Conservation (phyloP, 129 eudicot species). For the Flaveria robusta region DNA sequence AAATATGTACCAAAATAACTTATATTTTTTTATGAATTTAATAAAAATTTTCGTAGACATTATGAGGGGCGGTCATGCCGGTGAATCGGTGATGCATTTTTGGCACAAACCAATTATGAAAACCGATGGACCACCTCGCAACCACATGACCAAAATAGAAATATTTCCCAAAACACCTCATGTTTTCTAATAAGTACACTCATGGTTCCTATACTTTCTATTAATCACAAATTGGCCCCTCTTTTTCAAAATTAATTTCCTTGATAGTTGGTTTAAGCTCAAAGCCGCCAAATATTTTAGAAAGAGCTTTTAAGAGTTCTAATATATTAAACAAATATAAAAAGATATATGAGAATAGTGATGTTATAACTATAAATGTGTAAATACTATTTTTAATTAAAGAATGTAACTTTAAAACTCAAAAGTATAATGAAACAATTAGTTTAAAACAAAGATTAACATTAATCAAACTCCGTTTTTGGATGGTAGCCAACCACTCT, state of each 20-base stretch:
- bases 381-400: not conserved
- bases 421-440: not conserved
- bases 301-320: too few species aligned
- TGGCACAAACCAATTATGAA: conserved; percentile 25
- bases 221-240: not conserved
- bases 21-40: not conserved
- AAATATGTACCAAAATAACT: not conserved
- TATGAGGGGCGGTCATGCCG: conserved; percentile 37
- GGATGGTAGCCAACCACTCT: not conserved
- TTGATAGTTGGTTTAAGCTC: too few species aligned
- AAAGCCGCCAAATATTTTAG: too few species aligned
- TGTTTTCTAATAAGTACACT: not conserved
- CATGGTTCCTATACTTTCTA: not conserved
- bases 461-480: not conserved
- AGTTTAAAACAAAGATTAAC: not conserved
- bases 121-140: conserved; percentile 28
- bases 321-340: not conserved
- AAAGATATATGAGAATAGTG: not conserved
- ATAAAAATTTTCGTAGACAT: conserved; percentile 13
- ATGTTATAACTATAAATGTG: not conserved
- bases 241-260: not conserved
- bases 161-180: not conserved
- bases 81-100: conserved; percentile 12
- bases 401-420: not conserved
- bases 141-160: conserved; percentile 26